A percentile compares a stretch with the other conserved stretches of the same genome.
Evolutionary conservation across 495 filamentous ascomycete genomes (phyloP).

Genomic region (Penicillium pulvis): DNA sequence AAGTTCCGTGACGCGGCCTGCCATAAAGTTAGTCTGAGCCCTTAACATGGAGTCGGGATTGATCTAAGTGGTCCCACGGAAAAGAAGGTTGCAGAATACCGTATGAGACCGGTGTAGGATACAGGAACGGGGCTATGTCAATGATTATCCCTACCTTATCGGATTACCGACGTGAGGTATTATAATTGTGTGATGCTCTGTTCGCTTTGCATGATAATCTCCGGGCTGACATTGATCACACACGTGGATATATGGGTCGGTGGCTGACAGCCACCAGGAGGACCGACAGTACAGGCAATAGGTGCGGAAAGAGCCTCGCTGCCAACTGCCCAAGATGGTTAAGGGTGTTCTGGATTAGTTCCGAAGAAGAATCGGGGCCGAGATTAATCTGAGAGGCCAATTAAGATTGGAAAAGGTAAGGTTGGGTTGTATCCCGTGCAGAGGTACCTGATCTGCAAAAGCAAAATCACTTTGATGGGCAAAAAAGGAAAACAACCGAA

Average conservation of each 20-base stretch:
- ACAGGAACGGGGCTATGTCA: neutral
- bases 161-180: neutral
- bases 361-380: neutral
- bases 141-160: neutral
- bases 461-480: neutral
- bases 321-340: neutral
- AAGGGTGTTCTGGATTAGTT: neutral
- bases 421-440: neutral
- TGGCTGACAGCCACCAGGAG: slow-evolving; percentile 7
- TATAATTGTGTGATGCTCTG: neutral
- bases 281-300: neutral
- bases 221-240: neutral
- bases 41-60: neutral
- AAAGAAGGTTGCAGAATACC: no score
- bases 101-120: no score
- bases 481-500: neutral
- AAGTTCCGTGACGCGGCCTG: slow-evolving; percentile 1
- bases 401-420: neutral
- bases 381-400: neutral
- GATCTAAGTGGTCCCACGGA: neutral
- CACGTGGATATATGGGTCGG: slow-evolving; percentile 13
- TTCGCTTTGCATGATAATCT: neutral
- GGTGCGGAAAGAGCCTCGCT: neutral
- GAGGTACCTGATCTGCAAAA: neutral
- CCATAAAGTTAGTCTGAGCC: slow-evolving; percentile 1